A percentile compares a stretch with the other conserved stretches of the same genome.
These are phyloP conservation scores for Leishmania turanica DNA, from an alignment of 208 protist species.

Conservation along the genomic window DNA sequence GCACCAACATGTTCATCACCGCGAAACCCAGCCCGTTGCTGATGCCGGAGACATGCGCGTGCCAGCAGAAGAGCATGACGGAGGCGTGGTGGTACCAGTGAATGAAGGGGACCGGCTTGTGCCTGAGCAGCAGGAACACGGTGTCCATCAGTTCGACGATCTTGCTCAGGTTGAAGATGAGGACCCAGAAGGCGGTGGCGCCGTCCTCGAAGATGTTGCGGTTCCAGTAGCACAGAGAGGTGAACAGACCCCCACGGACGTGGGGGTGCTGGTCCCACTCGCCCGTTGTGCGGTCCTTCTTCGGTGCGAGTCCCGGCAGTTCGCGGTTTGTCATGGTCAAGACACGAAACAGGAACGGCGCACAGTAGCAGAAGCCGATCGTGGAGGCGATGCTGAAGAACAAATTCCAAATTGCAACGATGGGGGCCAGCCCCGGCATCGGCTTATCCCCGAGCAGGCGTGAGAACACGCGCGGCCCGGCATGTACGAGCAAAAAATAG, in stretches of 20 bases:
- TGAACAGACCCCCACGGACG: constrained; percentile 48
- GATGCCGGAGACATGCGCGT: constrained; percentile 60
- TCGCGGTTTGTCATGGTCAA: constrained; percentile 19
- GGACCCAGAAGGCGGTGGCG: constrained; percentile 61
- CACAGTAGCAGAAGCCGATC: constrained; percentile 52
- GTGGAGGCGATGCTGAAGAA: constrained; percentile 70
- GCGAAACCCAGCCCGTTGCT: constrained; percentile 75
- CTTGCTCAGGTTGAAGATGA: constrained; percentile 82
- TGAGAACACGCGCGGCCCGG: constrained; percentile 25
- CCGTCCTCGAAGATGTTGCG: constrained; percentile 47
- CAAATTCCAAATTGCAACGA: constrained; percentile 79
- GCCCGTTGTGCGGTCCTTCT: constrained; percentile 26
- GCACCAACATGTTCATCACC: constrained; percentile 94
- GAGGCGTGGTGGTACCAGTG: constrained; percentile 95
- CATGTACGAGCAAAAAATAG: constrained; percentile 52
- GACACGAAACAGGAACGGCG: constrained; percentile 45
- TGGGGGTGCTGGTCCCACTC: constrained; percentile 31
- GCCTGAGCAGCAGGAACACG: constrained; percentile 72
- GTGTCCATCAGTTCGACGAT: constrained; percentile 89
- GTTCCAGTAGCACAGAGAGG: constrained; percentile 63
- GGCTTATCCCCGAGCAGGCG: constrained; percentile 1
- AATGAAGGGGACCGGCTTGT: constrained; percentile 81
- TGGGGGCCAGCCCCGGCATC: constrained; percentile 12
- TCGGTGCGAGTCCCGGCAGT: constrained; percentile 38
- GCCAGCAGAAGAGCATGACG: constrained; percentile 91